Conservation (phyloP, 345 rosid species). For the Syzygium jambos region DNA sequence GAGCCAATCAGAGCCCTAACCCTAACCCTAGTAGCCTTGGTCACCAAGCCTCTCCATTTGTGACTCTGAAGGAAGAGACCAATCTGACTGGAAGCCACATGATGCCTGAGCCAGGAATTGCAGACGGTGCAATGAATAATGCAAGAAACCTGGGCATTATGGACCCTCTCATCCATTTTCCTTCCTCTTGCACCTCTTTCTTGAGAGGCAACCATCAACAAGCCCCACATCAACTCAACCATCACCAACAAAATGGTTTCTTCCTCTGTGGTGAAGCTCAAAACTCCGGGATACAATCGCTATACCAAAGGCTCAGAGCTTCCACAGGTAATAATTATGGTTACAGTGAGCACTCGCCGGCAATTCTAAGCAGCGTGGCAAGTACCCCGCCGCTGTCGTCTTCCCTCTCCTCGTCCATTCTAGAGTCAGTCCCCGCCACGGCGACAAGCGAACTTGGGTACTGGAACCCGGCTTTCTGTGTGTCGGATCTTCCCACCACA, state of each 20-base stretch:
- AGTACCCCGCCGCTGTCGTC: conserved; percentile 4
- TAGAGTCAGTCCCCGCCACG: conserved; percentile 36
- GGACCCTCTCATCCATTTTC: conserved; percentile 24
- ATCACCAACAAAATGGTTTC: conserved; percentile 29
- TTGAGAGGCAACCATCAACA: conserved; percentile 32
- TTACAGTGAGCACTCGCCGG: background rate
- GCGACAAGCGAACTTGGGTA: conserved; percentile 36
- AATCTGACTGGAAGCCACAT: conserved; percentile 25
- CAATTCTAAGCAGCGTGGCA: background rate
- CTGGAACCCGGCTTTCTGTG: conserved; percentile 49
- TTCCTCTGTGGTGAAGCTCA: conserved; percentile 14
- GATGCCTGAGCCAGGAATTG: conserved; percentile 21
- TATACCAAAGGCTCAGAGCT: conserved; percentile 51
- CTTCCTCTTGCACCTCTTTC: conserved; percentile 34
- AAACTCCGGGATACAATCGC: conserved; percentile 46
- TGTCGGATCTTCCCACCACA: conserved; percentile 61
- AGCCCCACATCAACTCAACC: conserved; percentile 3
- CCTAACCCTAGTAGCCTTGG: conserved; percentile 7
- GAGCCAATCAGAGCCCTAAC: conserved; percentile 37
- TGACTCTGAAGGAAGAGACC: conserved; percentile 38
- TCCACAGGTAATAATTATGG: conserved; percentile 19
- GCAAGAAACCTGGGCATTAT: conserved; percentile 23
- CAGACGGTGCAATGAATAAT: conserved; percentile 8
- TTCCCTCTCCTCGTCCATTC: conserved; percentile 20
- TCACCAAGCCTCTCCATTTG: background rate